phyloP scores from a whole-genome alignment of 257 asterid genomes.

The Schizonepeta tenuifolia region DNA sequence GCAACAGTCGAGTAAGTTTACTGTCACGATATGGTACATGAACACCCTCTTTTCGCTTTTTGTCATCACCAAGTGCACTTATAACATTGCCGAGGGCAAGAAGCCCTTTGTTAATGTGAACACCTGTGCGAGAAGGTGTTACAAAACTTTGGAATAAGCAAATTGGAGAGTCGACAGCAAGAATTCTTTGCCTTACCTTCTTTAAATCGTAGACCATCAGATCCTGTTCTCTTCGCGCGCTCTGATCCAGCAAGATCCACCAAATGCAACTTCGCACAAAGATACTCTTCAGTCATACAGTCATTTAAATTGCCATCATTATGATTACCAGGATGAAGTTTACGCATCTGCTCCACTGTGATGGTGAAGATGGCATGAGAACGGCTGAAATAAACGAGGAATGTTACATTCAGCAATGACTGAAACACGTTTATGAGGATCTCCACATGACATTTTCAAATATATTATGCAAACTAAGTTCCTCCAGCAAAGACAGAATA shows the following conservation, averaged over 20 bases:
- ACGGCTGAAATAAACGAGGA: slow-evolving; percentile 57
- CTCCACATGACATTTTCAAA: not conserved
- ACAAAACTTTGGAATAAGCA: slow-evolving; percentile 19
- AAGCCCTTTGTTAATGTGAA: slow-evolving; percentile 98
- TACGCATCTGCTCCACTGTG: slow-evolving; percentile 95
- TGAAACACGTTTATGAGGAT: slow-evolving; percentile 21
- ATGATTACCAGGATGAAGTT: slow-evolving; percentile 53
- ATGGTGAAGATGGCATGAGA: slow-evolving; percentile 99
- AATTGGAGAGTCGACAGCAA: slow-evolving; percentile 12
- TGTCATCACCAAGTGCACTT: slow-evolving; percentile 99
- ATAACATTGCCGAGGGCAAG: slow-evolving; percentile 98
- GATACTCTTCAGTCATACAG: slow-evolving; percentile 85
- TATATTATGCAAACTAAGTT: slow-evolving; percentile 1
- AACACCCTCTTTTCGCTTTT: slow-evolving; percentile 91
- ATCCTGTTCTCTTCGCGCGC: slow-evolving; percentile 98
- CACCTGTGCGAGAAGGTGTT: slow-evolving; percentile 58
- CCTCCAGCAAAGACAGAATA: not conserved
- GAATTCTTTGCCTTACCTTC: slow-evolving; percentile 60
- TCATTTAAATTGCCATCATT: slow-evolving; percentile 60
- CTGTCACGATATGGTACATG: slow-evolving; percentile 99
- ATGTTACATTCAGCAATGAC: slow-evolving; percentile 7
- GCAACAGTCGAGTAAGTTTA: slow-evolving; percentile 97
- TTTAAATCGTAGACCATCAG: slow-evolving; percentile 97
- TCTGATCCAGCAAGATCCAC: slow-evolving; percentile 99
- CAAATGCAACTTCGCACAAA: slow-evolving; percentile 96